Conservation (phyloP, 225 moss, liverwort and hornwort species). For the Pseudisothecium myosuroides region DNA sequence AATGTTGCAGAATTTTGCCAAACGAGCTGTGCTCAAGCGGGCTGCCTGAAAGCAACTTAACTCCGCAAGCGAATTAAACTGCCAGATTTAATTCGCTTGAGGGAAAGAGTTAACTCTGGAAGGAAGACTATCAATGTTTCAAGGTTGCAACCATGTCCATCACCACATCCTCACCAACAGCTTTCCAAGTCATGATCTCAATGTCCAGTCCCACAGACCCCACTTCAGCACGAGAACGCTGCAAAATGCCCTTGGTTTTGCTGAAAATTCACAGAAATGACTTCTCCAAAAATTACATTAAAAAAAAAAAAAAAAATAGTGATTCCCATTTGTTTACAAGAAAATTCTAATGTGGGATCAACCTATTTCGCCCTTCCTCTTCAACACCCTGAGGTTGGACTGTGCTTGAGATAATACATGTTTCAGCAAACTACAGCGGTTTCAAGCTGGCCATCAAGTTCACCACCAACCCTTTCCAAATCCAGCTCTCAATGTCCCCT, state of each 20-base stretch:
- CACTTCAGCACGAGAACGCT: background rate
- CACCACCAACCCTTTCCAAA: background rate
- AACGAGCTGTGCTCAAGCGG: background rate
- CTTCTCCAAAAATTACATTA: background rate
- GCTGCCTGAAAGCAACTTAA: background rate
- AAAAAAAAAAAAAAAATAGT: too few species aligned
- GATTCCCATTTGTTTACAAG: background rate
- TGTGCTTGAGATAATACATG: background rate
- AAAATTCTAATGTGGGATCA: background rate
- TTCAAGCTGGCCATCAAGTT: background rate
- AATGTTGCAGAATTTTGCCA: background rate
- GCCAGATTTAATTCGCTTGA: background rate
- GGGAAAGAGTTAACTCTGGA: background rate
- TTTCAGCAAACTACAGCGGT: background rate
- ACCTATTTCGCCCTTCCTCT: background rate
- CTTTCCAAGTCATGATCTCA: slow-evolving; percentile 5
- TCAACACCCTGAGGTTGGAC: background rate
- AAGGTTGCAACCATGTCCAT: background rate
- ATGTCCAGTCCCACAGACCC: background rate
- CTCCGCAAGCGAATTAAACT: background rate
- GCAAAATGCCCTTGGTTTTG: background rate
- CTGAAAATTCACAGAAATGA: too few species aligned
- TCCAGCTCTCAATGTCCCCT: background rate
- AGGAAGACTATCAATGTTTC: background rate
- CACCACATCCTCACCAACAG: slow-evolving; percentile 12